phyloP scores from a whole-genome alignment of 2,329 filamentous ascomycete genomes.

The Colletotrichum somersetense region DNA sequence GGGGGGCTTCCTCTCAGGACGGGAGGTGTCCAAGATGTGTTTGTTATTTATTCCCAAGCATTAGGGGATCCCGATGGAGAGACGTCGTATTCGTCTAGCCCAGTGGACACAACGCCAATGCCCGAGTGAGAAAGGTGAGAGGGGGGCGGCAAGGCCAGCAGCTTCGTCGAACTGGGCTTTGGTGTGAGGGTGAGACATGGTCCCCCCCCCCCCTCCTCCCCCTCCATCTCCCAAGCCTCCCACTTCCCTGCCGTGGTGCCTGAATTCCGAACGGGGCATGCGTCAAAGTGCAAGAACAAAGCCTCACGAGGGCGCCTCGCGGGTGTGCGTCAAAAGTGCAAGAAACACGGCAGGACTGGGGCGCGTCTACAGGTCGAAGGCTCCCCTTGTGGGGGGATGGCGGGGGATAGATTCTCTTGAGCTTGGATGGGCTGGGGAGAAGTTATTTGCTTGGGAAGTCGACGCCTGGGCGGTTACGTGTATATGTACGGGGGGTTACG shows the following conservation, averaged over 20 bases:
- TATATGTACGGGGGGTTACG: neutral
- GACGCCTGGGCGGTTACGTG: too few relatives aligned
- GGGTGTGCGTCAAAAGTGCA: neutral
- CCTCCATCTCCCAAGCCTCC: neutral
- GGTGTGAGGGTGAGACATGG: neutral
- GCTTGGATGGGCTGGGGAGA: too few relatives aligned
- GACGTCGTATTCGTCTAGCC: too few relatives aligned
- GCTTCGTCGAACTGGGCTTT: neutral
- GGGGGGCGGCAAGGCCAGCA: neutral
- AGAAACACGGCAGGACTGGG: neutral
- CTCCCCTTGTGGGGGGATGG: too few relatives aligned
- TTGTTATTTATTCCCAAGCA: too few relatives aligned
- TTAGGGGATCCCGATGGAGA: too few relatives aligned
- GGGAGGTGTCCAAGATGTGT: too few relatives aligned
- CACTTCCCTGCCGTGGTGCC: neutral
- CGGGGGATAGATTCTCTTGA: too few relatives aligned
- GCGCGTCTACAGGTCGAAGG: neutral
- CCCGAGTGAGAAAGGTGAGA: too few relatives aligned
- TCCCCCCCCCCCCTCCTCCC: neutral
- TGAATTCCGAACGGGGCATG: neutral
- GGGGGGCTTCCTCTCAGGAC: neutral
- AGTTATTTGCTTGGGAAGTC: too few relatives aligned
- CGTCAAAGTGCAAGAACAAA: neutral
- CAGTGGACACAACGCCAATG: too few relatives aligned
- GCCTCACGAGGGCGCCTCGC: neutral